Conservation (phyloP, 441 rosid species). For the Bruguiera hainesii region DNA sequence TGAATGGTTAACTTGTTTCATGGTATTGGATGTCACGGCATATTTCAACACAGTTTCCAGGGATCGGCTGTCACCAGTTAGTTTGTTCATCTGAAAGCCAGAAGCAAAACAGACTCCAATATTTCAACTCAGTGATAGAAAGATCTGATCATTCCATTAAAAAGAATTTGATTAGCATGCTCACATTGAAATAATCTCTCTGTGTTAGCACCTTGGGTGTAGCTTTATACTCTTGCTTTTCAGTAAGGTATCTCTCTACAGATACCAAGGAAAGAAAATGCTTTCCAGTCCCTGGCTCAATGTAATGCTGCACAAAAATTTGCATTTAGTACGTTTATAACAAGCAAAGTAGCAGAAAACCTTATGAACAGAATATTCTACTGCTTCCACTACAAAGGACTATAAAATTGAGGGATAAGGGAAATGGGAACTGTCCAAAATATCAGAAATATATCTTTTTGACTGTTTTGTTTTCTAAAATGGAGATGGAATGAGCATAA, state of each 20-base stretch:
- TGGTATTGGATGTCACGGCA: too few species aligned
- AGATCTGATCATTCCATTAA: too few species aligned
- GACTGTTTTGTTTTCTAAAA: not conserved
- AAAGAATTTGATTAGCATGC: not conserved
- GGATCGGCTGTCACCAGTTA: too few species aligned
- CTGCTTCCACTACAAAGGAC: not conserved
- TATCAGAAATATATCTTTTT: too few species aligned
- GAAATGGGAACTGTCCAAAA: too few species aligned
- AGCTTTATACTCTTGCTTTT: conserved; percentile 21
- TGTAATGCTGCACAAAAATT: conserved; percentile 38
- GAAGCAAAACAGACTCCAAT: too few species aligned
- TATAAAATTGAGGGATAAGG: too few species aligned
- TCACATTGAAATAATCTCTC: conserved; percentile 12
- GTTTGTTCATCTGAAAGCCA: too few species aligned
- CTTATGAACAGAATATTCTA: conserved; percentile 1
- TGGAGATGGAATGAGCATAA: not conserved
- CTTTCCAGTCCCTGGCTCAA: conserved; percentile 49
- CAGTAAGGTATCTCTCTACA: conserved; percentile 43
- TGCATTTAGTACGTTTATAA: not conserved
- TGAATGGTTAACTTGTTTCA: too few species aligned
- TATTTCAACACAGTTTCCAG: too few species aligned
- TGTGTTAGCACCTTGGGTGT: conserved; percentile 16
- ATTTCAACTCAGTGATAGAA: too few species aligned
- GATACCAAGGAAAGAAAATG: conserved; percentile 45
- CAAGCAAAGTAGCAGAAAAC: not conserved